These are phyloP conservation scores for Sugiyamaella castrensis DNA, from an alignment of 1,139 yeast species.

Conservation along the genomic window DNA sequence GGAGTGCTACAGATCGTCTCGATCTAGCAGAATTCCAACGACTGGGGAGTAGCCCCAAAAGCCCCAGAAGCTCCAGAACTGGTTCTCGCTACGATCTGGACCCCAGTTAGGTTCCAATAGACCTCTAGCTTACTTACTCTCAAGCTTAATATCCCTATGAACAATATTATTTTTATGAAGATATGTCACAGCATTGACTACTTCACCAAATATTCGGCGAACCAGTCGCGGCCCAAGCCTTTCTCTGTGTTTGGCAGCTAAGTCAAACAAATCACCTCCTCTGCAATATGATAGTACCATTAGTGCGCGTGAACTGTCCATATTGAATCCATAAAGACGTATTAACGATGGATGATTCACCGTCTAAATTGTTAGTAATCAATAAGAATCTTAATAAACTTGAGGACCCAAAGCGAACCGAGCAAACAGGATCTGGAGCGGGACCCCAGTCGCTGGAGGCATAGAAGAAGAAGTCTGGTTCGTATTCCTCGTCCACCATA, in stretches of 20 bases:
- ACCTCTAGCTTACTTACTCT: constrained; percentile 42
- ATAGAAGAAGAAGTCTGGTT: no score
- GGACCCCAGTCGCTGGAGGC: constrained; percentile 2
- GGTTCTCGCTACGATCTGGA: no score
- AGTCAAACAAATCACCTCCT: constrained; percentile 81
- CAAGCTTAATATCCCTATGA: constrained; percentile 86
- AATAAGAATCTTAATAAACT: constrained; percentile 6
- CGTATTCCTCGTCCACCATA: neutral
- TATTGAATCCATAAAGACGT: constrained; percentile 40
- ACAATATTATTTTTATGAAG: constrained; percentile 66
- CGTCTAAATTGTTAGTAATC: constrained; percentile 25
- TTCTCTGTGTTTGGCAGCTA: constrained; percentile 47
- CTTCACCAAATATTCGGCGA: constrained; percentile 63
- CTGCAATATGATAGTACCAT: constrained; percentile 71
- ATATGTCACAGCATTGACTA: constrained; percentile 66
- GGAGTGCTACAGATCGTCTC: neutral
- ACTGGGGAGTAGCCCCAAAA: no score
- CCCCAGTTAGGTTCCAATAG: no score
- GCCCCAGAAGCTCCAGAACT: no score
- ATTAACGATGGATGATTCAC: constrained; percentile 45
- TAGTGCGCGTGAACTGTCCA: constrained; percentile 37
- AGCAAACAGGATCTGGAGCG: neutral
- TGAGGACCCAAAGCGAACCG: neutral
- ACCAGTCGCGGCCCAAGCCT: constrained; percentile 47
- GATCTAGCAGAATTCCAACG: neutral